These are phyloP conservation scores for Naganishia sp. DNA, from an alignment of 1,284 basidiomycete species.

Conservation along the genomic window DNA sequence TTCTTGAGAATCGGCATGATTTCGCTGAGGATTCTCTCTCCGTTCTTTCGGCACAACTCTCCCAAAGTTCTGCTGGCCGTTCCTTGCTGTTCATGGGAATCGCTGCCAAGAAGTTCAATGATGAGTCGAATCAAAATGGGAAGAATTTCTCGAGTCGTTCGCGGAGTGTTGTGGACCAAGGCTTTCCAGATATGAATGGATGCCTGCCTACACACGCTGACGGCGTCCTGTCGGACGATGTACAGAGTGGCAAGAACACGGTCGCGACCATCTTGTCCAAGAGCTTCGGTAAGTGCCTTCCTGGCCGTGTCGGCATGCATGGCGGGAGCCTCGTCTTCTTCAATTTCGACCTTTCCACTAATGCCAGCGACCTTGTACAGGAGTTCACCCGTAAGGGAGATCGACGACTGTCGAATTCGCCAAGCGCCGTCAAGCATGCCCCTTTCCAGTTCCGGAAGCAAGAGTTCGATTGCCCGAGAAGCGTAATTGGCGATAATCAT, in stretches of 20 bases:
- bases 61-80: conserved; percentile 81
- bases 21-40: conserved; percentile 86
- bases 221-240: conserved; percentile 90
- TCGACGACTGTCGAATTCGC: conserved; percentile 93
- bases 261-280: conserved; percentile 86
- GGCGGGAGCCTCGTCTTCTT: conserved; percentile 70
- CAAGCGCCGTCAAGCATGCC: conserved; percentile 94
- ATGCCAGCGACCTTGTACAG: conserved; percentile 99
- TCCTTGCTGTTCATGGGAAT: conserved; percentile 88
- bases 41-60: conserved; percentile 93
- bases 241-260: conserved; percentile 88
- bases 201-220: conserved; percentile 83
- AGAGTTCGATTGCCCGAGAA: conserved; percentile 84
- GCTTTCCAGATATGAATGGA: conserved; percentile 99
- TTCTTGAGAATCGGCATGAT: conserved; percentile 74
- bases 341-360: conserved; percentile 81
- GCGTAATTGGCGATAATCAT: conserved; percentile 99
- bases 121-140: conserved; percentile 79
- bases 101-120: conserved; percentile 72
- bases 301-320: conserved; percentile 77
- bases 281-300: conserved; percentile 79
- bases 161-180: conserved; percentile 71
- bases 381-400: conserved; percentile 92
- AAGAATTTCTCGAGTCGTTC: conserved; percentile 85
- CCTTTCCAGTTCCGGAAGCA: conserved; percentile 90